Percentiles rank a stretch among this genome's conserved stretches.
These are phyloP conservation scores for Phytophthora brassicae DNA, from an alignment of 352 stramenopile species.

Conservation along the genomic window DNA sequence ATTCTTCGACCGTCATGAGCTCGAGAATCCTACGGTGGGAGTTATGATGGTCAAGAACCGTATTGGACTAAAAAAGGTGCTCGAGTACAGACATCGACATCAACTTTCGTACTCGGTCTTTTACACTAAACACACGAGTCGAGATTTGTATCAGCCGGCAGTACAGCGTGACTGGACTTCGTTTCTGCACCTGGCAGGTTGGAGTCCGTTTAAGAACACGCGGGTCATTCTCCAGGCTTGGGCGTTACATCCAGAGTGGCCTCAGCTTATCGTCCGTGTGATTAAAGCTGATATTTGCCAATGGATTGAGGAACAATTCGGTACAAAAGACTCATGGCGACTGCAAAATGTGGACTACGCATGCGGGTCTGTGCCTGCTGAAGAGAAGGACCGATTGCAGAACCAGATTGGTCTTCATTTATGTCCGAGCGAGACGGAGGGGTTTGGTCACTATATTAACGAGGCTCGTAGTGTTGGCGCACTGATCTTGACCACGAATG, in stretches of 20 bases:
- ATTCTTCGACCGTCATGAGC: slow-evolving; percentile 82
- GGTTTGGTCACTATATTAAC: slow-evolving; percentile 88
- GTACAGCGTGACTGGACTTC: slow-evolving; percentile 70
- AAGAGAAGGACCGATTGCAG: slow-evolving; percentile 64
- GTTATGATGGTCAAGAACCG: slow-evolving; percentile 87
- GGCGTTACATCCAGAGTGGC: slow-evolving; percentile 74
- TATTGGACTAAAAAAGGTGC: slow-evolving; percentile 77
- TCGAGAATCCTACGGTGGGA: slow-evolving; percentile 63
- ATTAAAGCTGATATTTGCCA: slow-evolving; percentile 63
- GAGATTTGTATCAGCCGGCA: slow-evolving; percentile 57
- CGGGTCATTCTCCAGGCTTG: slow-evolving; percentile 69
- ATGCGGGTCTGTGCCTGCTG: slow-evolving; percentile 55
- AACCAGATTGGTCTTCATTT: slow-evolving; percentile 79
- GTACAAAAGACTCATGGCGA: slow-evolving; percentile 42
- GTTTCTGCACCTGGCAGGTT: slow-evolving; percentile 71
- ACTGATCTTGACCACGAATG: slow-evolving; percentile 76
- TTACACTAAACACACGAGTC: slow-evolving; percentile 84
- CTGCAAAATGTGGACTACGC: slow-evolving; percentile 80
- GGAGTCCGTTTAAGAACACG: slow-evolving; percentile 82
- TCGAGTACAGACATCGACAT: slow-evolving; percentile 79
- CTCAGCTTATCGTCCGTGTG: slow-evolving; percentile 65
- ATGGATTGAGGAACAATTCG: slow-evolving; percentile 69
- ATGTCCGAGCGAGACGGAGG: slow-evolving; percentile 76
- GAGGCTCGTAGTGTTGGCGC: slow-evolving; percentile 74
- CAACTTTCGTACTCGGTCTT: slow-evolving; percentile 77